Base-by-base conservation (phyloP, 2,329 filamentous ascomycete species). In the Calonectria honghensis region DNA sequence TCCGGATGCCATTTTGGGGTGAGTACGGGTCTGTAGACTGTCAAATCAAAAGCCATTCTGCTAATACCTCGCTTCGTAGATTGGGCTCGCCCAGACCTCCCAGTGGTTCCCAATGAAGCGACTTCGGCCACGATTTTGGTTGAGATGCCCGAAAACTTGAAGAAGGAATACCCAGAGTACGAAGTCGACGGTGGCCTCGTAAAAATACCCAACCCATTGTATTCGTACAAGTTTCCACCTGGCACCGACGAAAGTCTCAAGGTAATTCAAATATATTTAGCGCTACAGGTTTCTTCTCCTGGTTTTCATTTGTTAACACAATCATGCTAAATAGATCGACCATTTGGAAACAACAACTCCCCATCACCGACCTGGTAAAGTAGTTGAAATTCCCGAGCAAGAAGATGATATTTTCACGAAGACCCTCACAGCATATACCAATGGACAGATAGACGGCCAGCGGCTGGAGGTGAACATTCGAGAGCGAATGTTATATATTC, bases 401-500 rank as follows among this genome's bases (percentile, higher is more conserved):
- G 18, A 57, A 6, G 31, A 52, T 37, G 51, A 52, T 0, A 20
- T 63, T 4, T 52, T 72, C 10, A 3, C 45, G 9, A 20, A 52
- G 31, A 61, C 24, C 6, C 52, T 72, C 11, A 54, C 41, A 2
- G 51, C 70, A 27, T 72, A 57, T 9, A 68, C 63, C 24, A 35
- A 16, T n/a, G 63, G 32, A 24, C 18, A 11, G 24, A 9, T 9
- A 35, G 39, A 13, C 6, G 48, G 48, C 4, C 7, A 39, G 9
- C 51, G 24, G 3, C 16, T 68, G 31, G 64, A 72, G 54, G 11
- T 31, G 4, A 72, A 72, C 31, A 39, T 72, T 45, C 63, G 70
- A 11, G 70, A 72, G 35, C 27, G 70, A 72, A 24, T 68, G 6
- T 64, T 72, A 10, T 68, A 72, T 45, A 54, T 72, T 16, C 70